Evolutionary conservation across 768 basidiomycete species (phyloP), one percentile per base, ranked within the genome.

Genomic region (Tricholoma bakamatsutake): DNA sequence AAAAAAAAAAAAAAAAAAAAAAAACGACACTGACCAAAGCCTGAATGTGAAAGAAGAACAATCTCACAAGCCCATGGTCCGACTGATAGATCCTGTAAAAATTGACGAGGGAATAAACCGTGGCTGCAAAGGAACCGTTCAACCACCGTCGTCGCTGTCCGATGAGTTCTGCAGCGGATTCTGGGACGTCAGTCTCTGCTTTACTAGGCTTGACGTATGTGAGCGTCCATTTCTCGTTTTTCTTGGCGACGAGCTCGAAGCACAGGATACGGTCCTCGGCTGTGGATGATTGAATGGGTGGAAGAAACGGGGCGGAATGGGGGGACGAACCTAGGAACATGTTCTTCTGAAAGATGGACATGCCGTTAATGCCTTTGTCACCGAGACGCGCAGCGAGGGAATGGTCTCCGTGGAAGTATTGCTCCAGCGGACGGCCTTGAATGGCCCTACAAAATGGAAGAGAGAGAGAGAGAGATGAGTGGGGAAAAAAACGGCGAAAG

Each of bases 341-440:
- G 67, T 95, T 96, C 76, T 95, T 96, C 43, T 90, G 92, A 78
- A 97, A 96, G 64, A 97, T 95, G 69, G 88, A 87, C 95, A 97
- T 97, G 56, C 93, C 93, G 61, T 95, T 84, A 53, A 95, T 92
- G 70, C 95, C 95, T 74, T 96, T 95, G 40, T 83, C 75, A 15
- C 96, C 96, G 37, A 97, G 84, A 49, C 95, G 86, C 59, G 91
- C 91, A 27, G 95, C 93, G 64, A 97, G 75, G 35, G 87, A 90
- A 67, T 90, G 88, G 69, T 94, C 93, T 61, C 88, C 88, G 62
- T 89, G 87, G 78, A 90, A 90, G 71, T 88, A 90, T 63, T 90
- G 87, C 63, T 90, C 88, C 5, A 90, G 78, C 2, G 92, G 95
- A 9, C 90, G 79, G 4, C 95, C 95, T 55, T 85, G 84, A 63